phyloP scores from a whole-genome alignment of 441 rosid genomes.

The Capsella rubella region DNA sequence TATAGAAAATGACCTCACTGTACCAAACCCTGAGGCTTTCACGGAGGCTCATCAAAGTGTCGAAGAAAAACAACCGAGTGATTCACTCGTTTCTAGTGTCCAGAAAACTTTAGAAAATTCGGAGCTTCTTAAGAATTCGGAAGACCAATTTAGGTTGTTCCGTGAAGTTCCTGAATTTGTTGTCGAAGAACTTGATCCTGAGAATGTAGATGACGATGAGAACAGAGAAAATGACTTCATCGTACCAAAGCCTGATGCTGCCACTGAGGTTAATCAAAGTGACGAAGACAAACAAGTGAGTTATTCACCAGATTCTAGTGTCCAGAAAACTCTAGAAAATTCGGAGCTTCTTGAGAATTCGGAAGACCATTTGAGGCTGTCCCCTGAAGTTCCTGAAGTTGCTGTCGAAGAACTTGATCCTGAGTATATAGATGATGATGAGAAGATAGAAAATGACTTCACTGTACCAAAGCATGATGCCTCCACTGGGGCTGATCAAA shows the following conservation, averaged over 20 bases:
- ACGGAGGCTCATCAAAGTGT: conserved; percentile 25
- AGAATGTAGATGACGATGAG: conserved; percentile 30
- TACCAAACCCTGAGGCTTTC: conserved; percentile 45
- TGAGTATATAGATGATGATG: conserved; percentile 34
- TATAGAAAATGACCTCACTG: conserved; percentile 26
- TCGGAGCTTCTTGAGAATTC: conserved; percentile 61
- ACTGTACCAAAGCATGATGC: conserved; percentile 41
- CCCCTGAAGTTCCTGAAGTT: conserved; percentile 69
- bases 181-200: conserved; percentile 63
- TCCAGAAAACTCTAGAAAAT: conserved; percentile 27
- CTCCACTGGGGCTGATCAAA: conserved; percentile 20
- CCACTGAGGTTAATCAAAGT: conserved; percentile 23
- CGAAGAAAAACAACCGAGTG: conserved; percentile 9
- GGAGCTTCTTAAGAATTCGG: conserved; percentile 64
- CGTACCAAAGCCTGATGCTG: conserved; percentile 43
- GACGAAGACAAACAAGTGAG: conserved; percentile 16
- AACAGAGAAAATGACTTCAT: conserved; percentile 17
- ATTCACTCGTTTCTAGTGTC: conserved; percentile 30
- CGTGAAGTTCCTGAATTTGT: conserved; percentile 68
- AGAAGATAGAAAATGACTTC: conserved; percentile 17
- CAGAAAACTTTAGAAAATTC: conserved; percentile 21
- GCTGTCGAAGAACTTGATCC: conserved; percentile 66
- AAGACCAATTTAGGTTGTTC: conserved; percentile 67
- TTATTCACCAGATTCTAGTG: conserved; percentile 30
- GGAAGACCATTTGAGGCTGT: conserved; percentile 65